phyloP scores from a whole-genome alignment of 2,329 filamentous ascomycete genomes.

The Calonectria henricotiae region DNA sequence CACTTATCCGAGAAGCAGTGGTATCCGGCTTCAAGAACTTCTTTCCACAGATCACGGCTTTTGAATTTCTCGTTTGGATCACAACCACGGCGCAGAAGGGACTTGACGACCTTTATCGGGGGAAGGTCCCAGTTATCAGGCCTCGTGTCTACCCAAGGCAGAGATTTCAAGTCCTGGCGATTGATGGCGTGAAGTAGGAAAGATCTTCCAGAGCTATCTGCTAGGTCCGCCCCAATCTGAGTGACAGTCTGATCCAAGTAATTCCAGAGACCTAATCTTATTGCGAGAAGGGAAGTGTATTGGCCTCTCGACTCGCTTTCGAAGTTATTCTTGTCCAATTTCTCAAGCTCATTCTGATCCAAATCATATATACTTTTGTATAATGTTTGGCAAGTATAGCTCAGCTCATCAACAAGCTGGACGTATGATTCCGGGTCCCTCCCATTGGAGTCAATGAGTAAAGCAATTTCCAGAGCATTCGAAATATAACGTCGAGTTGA shows the following conservation, averaged over 20 bases:
- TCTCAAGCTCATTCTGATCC: neutral
- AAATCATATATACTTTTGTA: no score
- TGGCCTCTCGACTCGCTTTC: neutral
- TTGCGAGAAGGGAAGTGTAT: neutral
- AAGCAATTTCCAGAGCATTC: neutral
- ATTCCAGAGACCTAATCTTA: neutral
- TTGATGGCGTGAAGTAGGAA: neutral
- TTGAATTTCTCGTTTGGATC: neutral
- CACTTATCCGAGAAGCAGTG: neutral
- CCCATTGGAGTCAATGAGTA: neutral
- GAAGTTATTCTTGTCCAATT: neutral
- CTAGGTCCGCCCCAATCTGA: neutral
- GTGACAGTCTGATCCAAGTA: neutral
- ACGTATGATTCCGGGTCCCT: neutral
- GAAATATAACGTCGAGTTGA: neutral
- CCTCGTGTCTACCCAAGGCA: neutral
- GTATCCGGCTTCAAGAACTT: neutral
- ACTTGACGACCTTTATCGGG: neutral
- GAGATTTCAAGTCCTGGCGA: neutral
- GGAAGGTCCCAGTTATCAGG: neutral
- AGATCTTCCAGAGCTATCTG: neutral
- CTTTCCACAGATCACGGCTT: neutral
- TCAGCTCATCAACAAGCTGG: neutral
- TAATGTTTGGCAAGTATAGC: neutral
- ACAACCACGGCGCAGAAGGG: neutral